Evolutionary conservation across 768 basidiomycete genomes (phyloP).

Genomic region (Lentinula boryana): DNA sequence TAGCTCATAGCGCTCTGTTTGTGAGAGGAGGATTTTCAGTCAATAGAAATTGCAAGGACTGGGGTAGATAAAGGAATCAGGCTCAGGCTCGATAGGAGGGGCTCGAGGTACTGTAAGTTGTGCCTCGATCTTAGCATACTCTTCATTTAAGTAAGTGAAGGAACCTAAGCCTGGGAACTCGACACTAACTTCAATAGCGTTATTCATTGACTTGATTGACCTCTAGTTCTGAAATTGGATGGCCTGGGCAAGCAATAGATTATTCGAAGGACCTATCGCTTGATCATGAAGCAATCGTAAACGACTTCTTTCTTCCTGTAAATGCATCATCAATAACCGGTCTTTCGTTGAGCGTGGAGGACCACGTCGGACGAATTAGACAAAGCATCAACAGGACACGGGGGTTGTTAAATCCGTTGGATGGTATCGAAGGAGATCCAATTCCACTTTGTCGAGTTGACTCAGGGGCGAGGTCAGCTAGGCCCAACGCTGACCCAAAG

Average conservation of each 20-base stretch:
- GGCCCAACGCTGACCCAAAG: background rate
- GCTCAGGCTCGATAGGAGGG: background rate
- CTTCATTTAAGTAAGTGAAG: conserved; percentile 2
- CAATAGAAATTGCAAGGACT: background rate
- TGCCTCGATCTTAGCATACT: conserved; percentile 3
- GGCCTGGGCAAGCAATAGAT: background rate
- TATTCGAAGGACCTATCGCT: background rate
- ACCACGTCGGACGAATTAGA: background rate
- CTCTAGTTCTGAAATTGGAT: background rate
- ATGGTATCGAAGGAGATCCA: background rate
- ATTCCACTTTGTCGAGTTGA: background rate
- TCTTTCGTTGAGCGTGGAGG: background rate
- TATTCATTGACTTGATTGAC: background rate
- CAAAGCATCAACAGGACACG: background rate
- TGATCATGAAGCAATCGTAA: background rate
- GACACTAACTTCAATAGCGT: background rate
- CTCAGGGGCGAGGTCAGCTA: background rate
- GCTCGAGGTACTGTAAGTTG: background rate
- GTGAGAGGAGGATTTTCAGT: background rate
- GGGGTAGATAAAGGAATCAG: conserved; percentile 1
- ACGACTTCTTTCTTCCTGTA: background rate
- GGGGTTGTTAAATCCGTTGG: background rate
- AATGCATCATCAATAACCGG: background rate
- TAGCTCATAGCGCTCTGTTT: background rate
- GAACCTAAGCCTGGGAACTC: background rate